Conservation (phyloP, 2,329 filamentous ascomycete species). For the Ambrosiella cleistominuta region DNA sequence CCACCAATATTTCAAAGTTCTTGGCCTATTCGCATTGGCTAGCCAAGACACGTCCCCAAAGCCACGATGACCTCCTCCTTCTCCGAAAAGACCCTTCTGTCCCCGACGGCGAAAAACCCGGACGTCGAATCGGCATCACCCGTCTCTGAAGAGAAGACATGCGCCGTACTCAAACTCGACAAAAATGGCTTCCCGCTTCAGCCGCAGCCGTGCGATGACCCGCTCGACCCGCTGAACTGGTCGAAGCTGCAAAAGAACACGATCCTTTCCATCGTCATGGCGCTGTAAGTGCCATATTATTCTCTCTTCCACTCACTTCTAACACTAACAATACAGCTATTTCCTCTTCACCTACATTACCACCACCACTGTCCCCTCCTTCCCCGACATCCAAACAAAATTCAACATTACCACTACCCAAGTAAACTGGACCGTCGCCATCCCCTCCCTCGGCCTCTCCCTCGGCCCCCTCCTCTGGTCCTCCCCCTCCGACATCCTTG, state of each 20-base stretch:
- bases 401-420: conserved; percentile 28
- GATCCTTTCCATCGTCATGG: conserved; percentile 34
- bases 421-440: conserved; percentile 37
- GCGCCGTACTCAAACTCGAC: conserved; percentile 8
- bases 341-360: conserved; percentile 43
- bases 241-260: conserved; percentile 27
- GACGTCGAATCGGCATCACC: not conserved
- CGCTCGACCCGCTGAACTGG: conserved; percentile 39
- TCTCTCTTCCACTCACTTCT: not conserved
- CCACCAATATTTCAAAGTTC: too few species aligned
- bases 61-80: not conserved
- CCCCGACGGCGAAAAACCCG: not conserved
- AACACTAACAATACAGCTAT: conserved; percentile 22
- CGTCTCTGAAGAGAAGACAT: not conserved
- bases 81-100: not conserved
- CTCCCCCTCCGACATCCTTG: conserved; percentile 31
- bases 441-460: conserved; percentile 31
- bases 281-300: conserved; percentile 23
- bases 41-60: not conserved
- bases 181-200: conserved; percentile 21
- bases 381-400: conserved; percentile 28
- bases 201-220: conserved; percentile 23
- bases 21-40: too few species aligned
- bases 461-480: conserved; percentile 34
- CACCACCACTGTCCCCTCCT: conserved; percentile 37